Conservation (phyloP, 1,284 basidiomycete genomes). For the Ceratobasidium papillatum region DNA sequence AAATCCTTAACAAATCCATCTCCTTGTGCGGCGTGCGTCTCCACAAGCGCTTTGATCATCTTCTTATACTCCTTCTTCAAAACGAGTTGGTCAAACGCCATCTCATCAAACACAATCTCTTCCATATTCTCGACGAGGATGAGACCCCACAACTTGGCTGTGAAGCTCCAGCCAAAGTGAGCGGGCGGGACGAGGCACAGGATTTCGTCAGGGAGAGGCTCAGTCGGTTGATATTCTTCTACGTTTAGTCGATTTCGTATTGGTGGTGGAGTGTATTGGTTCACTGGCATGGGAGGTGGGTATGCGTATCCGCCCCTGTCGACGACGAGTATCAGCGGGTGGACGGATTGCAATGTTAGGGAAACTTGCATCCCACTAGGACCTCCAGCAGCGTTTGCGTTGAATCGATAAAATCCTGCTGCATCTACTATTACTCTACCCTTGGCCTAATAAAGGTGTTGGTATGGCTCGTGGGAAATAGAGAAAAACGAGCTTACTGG, state of each 20-base stretch:
- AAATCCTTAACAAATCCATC: slow-evolving; percentile 29
- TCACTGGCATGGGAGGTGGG: background rate
- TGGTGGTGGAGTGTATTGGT: background rate
- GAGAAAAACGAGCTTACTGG: background rate
- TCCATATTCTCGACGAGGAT: slow-evolving; percentile 8
- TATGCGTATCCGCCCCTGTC: background rate
- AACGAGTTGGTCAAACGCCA: slow-evolving; percentile 36
- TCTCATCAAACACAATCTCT: slow-evolving; percentile 29
- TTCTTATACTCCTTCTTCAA: slow-evolving; percentile 34
- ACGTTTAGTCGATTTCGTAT: background rate
- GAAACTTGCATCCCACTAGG: background rate
- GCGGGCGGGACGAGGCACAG: slow-evolving; percentile 22
- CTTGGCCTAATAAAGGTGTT: background rate
- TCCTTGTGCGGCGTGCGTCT: slow-evolving; percentile 19
- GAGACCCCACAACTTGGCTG: slow-evolving; percentile 20
- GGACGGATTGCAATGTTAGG: background rate
- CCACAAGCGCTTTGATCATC: slow-evolving; percentile 39
- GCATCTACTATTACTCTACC: slow-evolving; percentile 32
- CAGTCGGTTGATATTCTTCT: slow-evolving; percentile 14
- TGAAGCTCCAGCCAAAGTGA: slow-evolving; percentile 32
- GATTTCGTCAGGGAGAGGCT: slow-evolving; percentile 31
- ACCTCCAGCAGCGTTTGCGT: slow-evolving; percentile 11
- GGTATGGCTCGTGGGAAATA: background rate
- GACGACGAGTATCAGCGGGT: background rate
- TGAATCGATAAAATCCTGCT: slow-evolving; percentile 29